These are phyloP conservation scores for Aspergillus chevalieri DNA, from an alignment of 2,329 filamentous ascomycete species.

Conservation along the genomic window DNA sequence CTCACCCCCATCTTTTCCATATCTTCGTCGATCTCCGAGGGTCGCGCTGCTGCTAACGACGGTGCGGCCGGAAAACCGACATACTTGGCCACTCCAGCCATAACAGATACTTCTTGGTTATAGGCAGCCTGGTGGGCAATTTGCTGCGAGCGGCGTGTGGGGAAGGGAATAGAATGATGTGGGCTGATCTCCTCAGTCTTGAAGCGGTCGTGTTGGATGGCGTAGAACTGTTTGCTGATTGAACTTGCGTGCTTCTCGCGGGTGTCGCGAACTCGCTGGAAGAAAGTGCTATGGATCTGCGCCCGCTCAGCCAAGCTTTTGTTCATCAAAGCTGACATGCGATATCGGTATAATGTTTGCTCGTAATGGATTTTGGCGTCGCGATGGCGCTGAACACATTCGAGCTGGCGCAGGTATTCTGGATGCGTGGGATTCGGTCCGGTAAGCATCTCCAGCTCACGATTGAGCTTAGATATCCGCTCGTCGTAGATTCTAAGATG, in stretches of 20 bases:
- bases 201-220: constrained; percentile 82
- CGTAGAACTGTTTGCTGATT: constrained; percentile 84
- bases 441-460: constrained; percentile 56
- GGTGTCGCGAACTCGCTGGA: constrained; percentile 75
- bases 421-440: constrained; percentile 66
- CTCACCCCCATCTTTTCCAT: constrained; percentile 82
- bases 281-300: constrained; percentile 84
- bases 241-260: constrained; percentile 73
- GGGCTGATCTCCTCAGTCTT: constrained; percentile 70
- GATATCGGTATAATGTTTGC: constrained; percentile 66
- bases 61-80: constrained; percentile 96
- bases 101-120: constrained; percentile 86
- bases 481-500: constrained; percentile 72
- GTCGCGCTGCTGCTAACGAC: constrained; percentile 65
- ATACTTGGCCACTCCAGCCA: constrained; percentile 88
- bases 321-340: constrained; percentile 64
- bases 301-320: constrained; percentile 74
- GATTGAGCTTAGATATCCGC: constrained; percentile 71
- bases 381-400: constrained; percentile 74
- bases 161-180: constrained; percentile 76
- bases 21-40: constrained; percentile 75
- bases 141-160: constrained; percentile 68
- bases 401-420: constrained; percentile 84
- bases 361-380: constrained; percentile 75
- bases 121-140: constrained; percentile 82